Evolutionary conservation across 2,329 filamentous ascomycete genomes (phyloP).

Genomic region (Calonectria crousiana): DNA sequence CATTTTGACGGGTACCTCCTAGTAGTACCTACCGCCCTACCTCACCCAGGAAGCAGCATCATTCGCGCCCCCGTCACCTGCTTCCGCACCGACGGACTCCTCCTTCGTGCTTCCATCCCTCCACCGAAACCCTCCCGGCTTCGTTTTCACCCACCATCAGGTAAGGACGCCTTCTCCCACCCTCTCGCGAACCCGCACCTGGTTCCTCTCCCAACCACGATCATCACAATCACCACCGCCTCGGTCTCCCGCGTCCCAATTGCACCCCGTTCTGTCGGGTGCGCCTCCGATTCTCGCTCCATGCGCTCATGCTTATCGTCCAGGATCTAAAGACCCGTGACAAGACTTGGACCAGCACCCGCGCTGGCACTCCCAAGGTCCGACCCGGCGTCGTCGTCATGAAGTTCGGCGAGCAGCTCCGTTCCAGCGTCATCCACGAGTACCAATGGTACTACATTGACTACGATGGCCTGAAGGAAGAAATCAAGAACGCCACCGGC

Average conservation of each 20-base stretch:
- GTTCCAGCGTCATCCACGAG: constrained; percentile 94
- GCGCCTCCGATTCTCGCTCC: constrained; percentile 28
- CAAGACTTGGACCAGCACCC: constrained; percentile 56
- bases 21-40: not conserved
- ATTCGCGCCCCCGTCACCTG: constrained; percentile 24
- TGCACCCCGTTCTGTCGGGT: not conserved
- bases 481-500: constrained; percentile 81
- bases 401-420: constrained; percentile 97
- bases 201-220: not conserved
- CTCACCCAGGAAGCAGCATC: constrained; percentile 15
- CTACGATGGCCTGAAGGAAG: constrained; percentile 92
- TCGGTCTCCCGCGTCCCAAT: not conserved
- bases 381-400: constrained; percentile 70
- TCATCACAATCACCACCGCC: not conserved
- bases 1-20: constrained; percentile 9
- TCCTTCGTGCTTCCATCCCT: constrained; percentile 25
- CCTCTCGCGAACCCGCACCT: not conserved
- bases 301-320: constrained; percentile 63
- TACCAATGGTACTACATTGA: constrained; percentile 99
- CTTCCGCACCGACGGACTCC: constrained; percentile 20
- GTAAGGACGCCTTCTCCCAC: constrained; percentile 21
- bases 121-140: constrained; percentile 23
- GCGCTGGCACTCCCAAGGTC: constrained; percentile 50
- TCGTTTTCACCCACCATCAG: constrained; percentile 28
- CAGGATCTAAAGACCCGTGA: constrained; percentile 61